Conservation (phyloP, 2,329 filamentous ascomycete species). For the Lecanosticta acicola region DNA sequence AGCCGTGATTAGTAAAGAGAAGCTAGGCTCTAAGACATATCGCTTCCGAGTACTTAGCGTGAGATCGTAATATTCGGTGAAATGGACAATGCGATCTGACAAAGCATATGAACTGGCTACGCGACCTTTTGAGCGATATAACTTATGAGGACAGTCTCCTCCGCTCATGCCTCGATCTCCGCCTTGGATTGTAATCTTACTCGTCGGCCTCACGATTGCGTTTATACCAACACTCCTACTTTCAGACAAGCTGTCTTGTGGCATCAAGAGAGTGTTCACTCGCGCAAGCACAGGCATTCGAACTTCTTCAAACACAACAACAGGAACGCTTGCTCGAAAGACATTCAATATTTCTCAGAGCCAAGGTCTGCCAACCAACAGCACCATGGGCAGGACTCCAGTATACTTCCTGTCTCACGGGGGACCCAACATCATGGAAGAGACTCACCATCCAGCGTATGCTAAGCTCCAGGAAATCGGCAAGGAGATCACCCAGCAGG, state of each 20-base stretch:
- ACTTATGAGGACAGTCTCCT: background rate
- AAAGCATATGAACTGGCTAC: background rate
- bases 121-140: background rate
- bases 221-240: slow-evolving; percentile 7
- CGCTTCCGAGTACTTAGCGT: too few relatives aligned
- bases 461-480: slow-evolving; percentile 59
- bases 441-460: slow-evolving; percentile 64
- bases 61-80: background rate
- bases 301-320: slow-evolving; percentile 1
- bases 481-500: slow-evolving; percentile 61
- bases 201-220: slow-evolving; percentile 15
- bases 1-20: background rate
- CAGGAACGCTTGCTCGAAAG: slow-evolving; percentile 1
- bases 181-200: slow-evolving; percentile 14
- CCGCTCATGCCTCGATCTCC: slow-evolving; percentile 9
- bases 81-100: background rate
- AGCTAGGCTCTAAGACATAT: too few relatives aligned
- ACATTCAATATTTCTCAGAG: background rate
- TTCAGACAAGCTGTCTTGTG: background rate
- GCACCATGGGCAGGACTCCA: slow-evolving; percentile 36
- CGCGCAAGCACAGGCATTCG: background rate
- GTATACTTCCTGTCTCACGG: slow-evolving; percentile 48
- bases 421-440: slow-evolving; percentile 52
- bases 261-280: background rate
- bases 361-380: background rate